These are phyloP conservation scores for Chaetomium olivaceum DNA, from an alignment of 2,329 filamentous ascomycete species.

Conservation along the genomic window DNA sequence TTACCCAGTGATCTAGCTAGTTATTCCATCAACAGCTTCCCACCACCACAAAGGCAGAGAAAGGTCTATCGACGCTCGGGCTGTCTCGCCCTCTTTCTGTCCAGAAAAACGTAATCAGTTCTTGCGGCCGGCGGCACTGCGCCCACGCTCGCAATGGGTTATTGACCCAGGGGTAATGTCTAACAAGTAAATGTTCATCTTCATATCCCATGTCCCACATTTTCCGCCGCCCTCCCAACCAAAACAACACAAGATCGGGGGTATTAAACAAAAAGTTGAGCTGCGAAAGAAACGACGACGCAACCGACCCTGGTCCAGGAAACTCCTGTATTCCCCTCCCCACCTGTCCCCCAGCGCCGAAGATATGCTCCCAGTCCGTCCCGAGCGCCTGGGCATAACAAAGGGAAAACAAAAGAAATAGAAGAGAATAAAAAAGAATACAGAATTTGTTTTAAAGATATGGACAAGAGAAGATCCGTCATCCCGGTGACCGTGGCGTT, in stretches of 20 bases:
- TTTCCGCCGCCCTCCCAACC: constrained; percentile 11
- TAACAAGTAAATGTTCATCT: constrained; percentile 21
- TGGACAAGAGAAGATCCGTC: constrained; percentile 3
- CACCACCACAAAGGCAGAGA: background rate
- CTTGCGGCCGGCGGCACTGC: constrained; percentile 6
- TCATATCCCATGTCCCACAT: constrained; percentile 26
- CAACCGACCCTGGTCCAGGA: background rate
- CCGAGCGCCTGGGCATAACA: constrained; percentile 4
- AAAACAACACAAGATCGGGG: constrained; percentile 1
- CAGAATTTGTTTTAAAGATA: constrained; percentile 6
- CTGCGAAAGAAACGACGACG: background rate
- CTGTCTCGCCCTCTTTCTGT: background rate
- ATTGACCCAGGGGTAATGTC: constrained; percentile 34
- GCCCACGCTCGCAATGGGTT: constrained; percentile 25
- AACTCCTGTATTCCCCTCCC: constrained; percentile 11
- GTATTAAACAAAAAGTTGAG: constrained; percentile 15
- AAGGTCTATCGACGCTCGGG: background rate
- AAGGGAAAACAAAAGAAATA: background rate
- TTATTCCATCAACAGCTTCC: background rate
- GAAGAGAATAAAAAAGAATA: background rate
- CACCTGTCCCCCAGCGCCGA: background rate
- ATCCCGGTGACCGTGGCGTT: background rate
- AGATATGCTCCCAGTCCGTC: constrained; percentile 1
- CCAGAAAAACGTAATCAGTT: constrained; percentile 2
- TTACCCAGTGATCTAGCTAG: background rate